Percentiles rank a stretch among this genome's conserved stretches.
Evolutionary conservation across 2,329 filamentous ascomycete genomes (phyloP).

Genomic region (Geosmithia flava): DNA sequence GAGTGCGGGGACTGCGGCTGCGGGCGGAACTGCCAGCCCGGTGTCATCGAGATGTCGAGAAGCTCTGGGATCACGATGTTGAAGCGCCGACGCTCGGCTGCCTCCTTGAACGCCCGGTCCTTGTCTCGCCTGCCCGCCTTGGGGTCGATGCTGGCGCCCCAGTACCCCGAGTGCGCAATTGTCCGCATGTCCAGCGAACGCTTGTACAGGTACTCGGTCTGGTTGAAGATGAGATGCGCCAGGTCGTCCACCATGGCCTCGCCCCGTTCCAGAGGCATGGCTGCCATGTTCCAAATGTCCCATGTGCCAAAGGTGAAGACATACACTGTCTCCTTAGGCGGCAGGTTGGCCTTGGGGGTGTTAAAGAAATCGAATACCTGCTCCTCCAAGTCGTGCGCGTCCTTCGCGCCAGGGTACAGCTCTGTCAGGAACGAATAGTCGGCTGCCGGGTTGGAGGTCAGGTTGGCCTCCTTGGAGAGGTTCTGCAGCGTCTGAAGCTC

Average conservation of each 20-base stretch:
- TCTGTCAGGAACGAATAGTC: constrained; percentile 30
- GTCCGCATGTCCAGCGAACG: constrained; percentile 27
- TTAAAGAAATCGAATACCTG: constrained; percentile 35
- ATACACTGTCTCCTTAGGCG: constrained; percentile 36
- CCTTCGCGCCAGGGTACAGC: constrained; percentile 26
- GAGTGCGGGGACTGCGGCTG: constrained; percentile 30
- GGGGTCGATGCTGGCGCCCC: constrained; percentile 10
- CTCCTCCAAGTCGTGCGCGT: constrained; percentile 26
- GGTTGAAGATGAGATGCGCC: constrained; percentile 25
- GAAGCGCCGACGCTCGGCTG: constrained; percentile 25
- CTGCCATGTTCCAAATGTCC: constrained; percentile 40
- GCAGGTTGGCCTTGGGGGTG: constrained; percentile 14
- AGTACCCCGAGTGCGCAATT: constrained; percentile 31
- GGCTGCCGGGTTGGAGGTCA: constrained; percentile 18
- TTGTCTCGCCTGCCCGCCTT: constrained; percentile 11
- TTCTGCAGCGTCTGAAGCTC: constrained; percentile 22
- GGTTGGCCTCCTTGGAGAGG: constrained; percentile 15
- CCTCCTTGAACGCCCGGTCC: constrained; percentile 8
- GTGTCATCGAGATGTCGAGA: constrained; percentile 40
- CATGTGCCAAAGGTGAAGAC: constrained; percentile 40
- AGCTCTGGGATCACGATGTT: constrained; percentile 37
- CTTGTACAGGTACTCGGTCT: constrained; percentile 33
- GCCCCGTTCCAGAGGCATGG: constrained; percentile 27
- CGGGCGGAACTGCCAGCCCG: constrained; percentile 36
- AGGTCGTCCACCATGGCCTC: constrained; percentile 22